A percentile compares a stretch with the other conserved stretches of the same genome.
Evolutionary conservation across 805 yeast genomes (phyloP).

Genomic region (Clavispora fructus): DNA sequence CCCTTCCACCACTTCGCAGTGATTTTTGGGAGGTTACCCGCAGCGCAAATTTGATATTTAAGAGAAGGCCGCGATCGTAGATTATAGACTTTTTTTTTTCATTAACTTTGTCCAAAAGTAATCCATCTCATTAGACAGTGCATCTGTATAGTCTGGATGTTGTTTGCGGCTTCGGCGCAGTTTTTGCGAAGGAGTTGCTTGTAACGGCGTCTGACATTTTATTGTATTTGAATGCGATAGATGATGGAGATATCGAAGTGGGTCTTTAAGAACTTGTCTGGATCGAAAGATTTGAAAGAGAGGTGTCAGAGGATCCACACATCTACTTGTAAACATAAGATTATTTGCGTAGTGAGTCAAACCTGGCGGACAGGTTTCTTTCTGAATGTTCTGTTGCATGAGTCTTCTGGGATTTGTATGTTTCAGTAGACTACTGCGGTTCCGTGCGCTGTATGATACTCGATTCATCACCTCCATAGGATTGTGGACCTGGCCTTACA

Average conservation of each 20-base stretch:
- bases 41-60: conserved; percentile 6
- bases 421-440: too few relatives aligned
- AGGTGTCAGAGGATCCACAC: conserved; percentile 48
- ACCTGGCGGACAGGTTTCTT: too few relatives aligned
- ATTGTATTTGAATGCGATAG: conserved; percentile 35
- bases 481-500: too few relatives aligned
- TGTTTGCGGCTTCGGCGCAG: conserved; percentile 21
- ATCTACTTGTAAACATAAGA: conserved; percentile 10
- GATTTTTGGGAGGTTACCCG: conserved; percentile 11
- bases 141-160: conserved; percentile 30
- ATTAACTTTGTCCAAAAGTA: conserved; percentile 62
- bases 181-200: conserved; percentile 22
- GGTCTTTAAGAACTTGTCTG: conserved; percentile 48
- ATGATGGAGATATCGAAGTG: conserved; percentile 42
- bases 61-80: background rate
- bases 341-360: too few relatives aligned
- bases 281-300: conserved; percentile 40
- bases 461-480: too few relatives aligned
- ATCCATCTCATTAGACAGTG: conserved; percentile 70
- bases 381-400: too few relatives aligned
- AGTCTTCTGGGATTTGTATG: too few relatives aligned
- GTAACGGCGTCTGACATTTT: conserved; percentile 17
- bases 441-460: too few relatives aligned
- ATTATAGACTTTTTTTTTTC: conserved; percentile 13
- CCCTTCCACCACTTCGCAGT: background rate